Base-by-base conservation (phyloP, 2,329 filamentous ascomycete species). In the Beauveria scarabaeidicola region DNA sequence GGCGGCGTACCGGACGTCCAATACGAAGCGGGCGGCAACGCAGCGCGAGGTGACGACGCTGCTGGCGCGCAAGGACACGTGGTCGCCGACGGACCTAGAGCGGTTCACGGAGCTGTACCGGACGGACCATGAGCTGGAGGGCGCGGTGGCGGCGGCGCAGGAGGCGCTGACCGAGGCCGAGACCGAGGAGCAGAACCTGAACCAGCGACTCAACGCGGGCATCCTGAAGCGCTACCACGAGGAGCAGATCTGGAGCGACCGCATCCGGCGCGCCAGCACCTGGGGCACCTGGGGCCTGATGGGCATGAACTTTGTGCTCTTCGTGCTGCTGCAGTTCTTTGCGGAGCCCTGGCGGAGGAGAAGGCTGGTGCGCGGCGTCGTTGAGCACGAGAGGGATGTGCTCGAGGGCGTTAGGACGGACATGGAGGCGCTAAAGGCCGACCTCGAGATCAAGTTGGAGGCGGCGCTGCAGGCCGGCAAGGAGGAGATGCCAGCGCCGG, bases 261-360 rank as follows among this genome's bases (percentile, higher is more conserved):
- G 96, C 67, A 99, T 99, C 70, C 82, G 94, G 40, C 82, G 94
- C 64, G 96, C 96, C 80, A 94, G 89, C 71, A 99, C 94, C 0
- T 99, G 94, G 94, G 93, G 95, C 40, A 99, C 94, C 0, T 97
- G 95, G 86, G 94, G 93, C 0, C 77, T 99, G 63, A 99, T 99
- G 94, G 93, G 93, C 25, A 84, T 97, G 69, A 99, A 99, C 70
- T 89, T 97, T 36, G 72, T 97, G 62, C 75, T 99, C 51, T 90
- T 99, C 69, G 74, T 99, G 57, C 81, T 92, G 19, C 86, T 95
- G 66, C 87, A 97, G 74, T 87, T 96, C 66, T 85, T 94, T 21
- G 87, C 96, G 62, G 93, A 99, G 79, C 94, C 94, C 4, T 97
- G 93, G 91, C 85, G 91, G 66, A 80, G 94, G 66, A 81, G 78